Conservation (phyloP, 768 basidiomycete species). For the Chiua virens region DNA sequence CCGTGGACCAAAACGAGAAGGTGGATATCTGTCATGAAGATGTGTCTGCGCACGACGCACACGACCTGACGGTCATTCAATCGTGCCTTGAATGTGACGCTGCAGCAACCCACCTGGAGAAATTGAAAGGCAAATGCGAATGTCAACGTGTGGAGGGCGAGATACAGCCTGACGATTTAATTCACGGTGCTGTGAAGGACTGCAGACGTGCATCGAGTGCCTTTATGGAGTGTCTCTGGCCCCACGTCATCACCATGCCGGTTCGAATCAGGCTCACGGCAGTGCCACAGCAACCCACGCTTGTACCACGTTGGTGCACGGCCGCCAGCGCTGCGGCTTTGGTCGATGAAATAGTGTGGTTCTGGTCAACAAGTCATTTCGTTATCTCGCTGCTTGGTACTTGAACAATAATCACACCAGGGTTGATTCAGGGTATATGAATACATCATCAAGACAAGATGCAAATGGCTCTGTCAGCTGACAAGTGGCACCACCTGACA, state of each 20-base stretch:
- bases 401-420: not conserved
- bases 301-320: too few species aligned
- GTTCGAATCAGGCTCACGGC: not conserved
- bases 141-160: constrained; percentile 5
- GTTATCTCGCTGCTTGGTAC: not conserved
- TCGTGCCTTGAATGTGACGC: not conserved
- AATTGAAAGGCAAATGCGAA: not conserved
- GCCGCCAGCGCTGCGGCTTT: not conserved
- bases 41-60: constrained; percentile 1
- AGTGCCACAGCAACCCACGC: constrained; percentile 2
- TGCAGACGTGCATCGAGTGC: not conserved
- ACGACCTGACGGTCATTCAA: not conserved
- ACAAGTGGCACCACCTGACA: not conserved
- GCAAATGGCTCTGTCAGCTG: not conserved
- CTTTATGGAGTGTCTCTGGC: too few species aligned
- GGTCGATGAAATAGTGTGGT: constrained; percentile 2
- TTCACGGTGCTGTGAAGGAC: not conserved
- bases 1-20: constrained; percentile 52
- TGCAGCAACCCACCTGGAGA: constrained; percentile 2
- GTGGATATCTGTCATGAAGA: constrained; percentile 34
- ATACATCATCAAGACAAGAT: constrained; percentile 4
- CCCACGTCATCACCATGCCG: too few species aligned
- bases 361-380: not conserved
- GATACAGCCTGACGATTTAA: not conserved
- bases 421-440: not conserved